These are phyloP conservation scores for Balakata baccata DNA, from an alignment of 345 rosid genomes.

Conservation along the genomic window DNA sequence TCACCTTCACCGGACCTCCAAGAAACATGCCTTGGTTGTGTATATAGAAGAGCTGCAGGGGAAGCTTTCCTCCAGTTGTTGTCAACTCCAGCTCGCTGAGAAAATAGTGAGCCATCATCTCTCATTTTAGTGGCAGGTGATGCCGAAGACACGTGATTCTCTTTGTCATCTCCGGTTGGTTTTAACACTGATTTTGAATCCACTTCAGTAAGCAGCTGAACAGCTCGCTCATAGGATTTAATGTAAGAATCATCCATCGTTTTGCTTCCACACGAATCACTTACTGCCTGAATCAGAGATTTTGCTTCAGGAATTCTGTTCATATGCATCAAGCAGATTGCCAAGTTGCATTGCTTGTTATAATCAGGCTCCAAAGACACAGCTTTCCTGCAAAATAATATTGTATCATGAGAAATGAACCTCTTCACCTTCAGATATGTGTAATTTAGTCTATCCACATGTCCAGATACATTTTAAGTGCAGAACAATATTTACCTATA, in stretches of 20 bases:
- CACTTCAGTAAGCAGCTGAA: conserved; percentile 44
- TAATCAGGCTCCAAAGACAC: conserved; percentile 56
- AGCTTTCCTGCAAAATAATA: conserved; percentile 50
- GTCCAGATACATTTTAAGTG: no score
- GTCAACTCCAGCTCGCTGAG: not conserved
- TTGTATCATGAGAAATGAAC: not conserved
- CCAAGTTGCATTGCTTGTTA: conserved; percentile 75
- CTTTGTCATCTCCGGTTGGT: conserved; percentile 12
- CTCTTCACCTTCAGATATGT: not conserved
- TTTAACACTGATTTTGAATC: conserved; percentile 27
- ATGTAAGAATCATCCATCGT: conserved; percentile 55
- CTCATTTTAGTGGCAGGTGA: conserved; percentile 7
- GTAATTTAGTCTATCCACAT: not conserved
- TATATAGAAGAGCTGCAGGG: conserved; percentile 28
- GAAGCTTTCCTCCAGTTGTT: conserved; percentile 24
- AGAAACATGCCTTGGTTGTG: conserved; percentile 23
- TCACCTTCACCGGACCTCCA: conserved; percentile 8
- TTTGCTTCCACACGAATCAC: conserved; percentile 32
- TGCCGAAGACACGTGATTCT: conserved; percentile 1
- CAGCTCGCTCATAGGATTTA: conserved; percentile 65
- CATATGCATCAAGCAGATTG: conserved; percentile 69
- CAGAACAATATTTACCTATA: conserved; percentile 42
- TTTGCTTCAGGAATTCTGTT: conserved; percentile 66
- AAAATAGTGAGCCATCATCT: not conserved
- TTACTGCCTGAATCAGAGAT: conserved; percentile 50